Conservation (phyloP, 192 early-diverging fungal genomes). For the Gonapodya sp. region DNA sequence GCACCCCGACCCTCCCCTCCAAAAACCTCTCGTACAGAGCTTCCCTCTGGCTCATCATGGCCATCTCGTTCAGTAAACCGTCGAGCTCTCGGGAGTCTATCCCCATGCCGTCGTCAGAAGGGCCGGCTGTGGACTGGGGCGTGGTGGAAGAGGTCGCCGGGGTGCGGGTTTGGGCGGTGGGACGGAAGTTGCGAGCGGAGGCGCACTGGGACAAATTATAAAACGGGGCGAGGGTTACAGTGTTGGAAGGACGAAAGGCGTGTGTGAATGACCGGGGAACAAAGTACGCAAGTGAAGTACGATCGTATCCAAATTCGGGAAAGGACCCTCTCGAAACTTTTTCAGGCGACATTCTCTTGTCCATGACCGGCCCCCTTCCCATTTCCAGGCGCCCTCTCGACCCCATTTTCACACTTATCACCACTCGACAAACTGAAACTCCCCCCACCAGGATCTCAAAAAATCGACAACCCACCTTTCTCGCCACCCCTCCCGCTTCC, state of each 20-base stretch:
- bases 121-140: background rate
- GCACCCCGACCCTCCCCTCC: conserved; percentile 60
- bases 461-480: conserved; percentile 25
- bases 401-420: background rate
- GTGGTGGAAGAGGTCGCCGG: conserved; percentile 14
- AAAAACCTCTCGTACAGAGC: conserved; percentile 75
- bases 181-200: conserved; percentile 29
- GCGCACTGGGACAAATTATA: background rate
- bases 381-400: background rate
- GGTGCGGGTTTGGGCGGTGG: conserved; percentile 16
- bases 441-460: background rate
- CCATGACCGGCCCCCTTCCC: too few relatives aligned
- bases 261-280: too few relatives aligned
- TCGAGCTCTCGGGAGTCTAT: conserved; percentile 74
- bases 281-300: too few relatives aligned
- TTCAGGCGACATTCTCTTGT: too few relatives aligned
- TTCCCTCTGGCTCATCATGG: conserved; percentile 68
- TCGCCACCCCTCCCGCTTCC: conserved; percentile 49
- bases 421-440: too few relatives aligned
- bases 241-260: too few relatives aligned
- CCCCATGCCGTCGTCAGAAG: conserved; percentile 25
- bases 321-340: too few relatives aligned
- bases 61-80: conserved; percentile 67
- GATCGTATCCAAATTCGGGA: too few relatives aligned
- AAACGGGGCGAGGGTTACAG: background rate